Evolutionary conservation across 2,329 filamentous ascomycete genomes (phyloP).

Genomic region (Ophiognomonia clavigignenti-juglandacearum): DNA sequence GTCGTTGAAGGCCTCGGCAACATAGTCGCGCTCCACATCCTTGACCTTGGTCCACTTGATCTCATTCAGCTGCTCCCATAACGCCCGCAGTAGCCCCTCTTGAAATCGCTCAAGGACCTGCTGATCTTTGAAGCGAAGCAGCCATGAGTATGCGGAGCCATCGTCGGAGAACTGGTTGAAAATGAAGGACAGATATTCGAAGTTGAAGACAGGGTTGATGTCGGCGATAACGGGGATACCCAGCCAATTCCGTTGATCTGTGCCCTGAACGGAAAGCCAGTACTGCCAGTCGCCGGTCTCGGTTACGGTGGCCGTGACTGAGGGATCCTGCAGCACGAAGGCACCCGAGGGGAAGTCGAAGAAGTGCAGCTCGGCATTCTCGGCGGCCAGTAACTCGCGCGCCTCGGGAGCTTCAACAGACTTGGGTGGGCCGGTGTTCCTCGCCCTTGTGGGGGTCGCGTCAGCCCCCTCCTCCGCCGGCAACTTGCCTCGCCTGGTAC

Average conservation of each 20-base stretch:
- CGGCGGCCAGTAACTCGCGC: slow-evolving; percentile 67
- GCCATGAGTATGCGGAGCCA: slow-evolving; percentile 90
- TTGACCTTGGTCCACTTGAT: slow-evolving; percentile 92
- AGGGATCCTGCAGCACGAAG: slow-evolving; percentile 74
- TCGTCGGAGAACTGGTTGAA: slow-evolving; percentile 94
- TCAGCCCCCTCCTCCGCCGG: slow-evolving; percentile 19
- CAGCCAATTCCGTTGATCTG: slow-evolving; percentile 70
- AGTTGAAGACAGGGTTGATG: slow-evolving; percentile 98
- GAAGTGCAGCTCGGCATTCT: slow-evolving; percentile 81
- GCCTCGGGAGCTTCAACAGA: slow-evolving; percentile 64
- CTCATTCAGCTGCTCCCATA: slow-evolving; percentile 96
- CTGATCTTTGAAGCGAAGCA: slow-evolving; percentile 86
- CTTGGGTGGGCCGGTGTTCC: slow-evolving; percentile 39
- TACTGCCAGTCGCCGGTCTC: slow-evolving; percentile 92
- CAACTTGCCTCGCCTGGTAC: slow-evolving; percentile 36
- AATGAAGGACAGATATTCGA: slow-evolving; percentile 97
- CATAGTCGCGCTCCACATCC: slow-evolving; percentile 88
- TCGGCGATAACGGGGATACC: slow-evolving; percentile 82
- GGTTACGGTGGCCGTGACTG: slow-evolving; percentile 72
- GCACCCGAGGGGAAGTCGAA: slow-evolving; percentile 86
- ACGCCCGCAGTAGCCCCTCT: slow-evolving; percentile 86
- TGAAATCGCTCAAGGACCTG: slow-evolving; percentile 80
- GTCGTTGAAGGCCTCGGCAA: slow-evolving; percentile 92
- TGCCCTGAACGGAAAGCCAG: slow-evolving; percentile 81
- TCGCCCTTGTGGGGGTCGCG: slow-evolving; percentile 26